A percentile compares a stretch with the other conserved stretches of the same genome.
Evolutionary conservation across 2,329 filamentous ascomycete species (phyloP).

Genomic region (Fusarium sp.): DNA sequence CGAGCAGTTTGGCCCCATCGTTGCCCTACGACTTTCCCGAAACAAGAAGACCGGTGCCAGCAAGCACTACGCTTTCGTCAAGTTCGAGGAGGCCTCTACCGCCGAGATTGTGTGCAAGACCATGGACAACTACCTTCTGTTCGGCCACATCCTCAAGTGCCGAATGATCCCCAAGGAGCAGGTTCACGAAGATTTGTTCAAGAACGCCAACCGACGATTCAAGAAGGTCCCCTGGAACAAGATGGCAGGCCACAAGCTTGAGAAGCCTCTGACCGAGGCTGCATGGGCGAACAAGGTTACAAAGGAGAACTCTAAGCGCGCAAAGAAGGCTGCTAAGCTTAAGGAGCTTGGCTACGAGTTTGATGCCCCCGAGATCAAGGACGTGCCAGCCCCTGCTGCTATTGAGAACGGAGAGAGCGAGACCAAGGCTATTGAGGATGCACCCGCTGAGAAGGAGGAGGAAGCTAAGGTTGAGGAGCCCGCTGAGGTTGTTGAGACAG

Average conservation of each 20-base stretch:
- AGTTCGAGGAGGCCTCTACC: constrained; percentile 82
- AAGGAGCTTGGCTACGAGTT: constrained; percentile 88
- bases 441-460: constrained; percentile 49
- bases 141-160: constrained; percentile 92
- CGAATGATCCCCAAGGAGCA: constrained; percentile 81
- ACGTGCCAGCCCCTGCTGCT: constrained; percentile 55
- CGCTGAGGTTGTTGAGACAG: constrained; percentile 38
- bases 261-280: constrained; percentile 77
- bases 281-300: constrained; percentile 82
- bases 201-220: constrained; percentile 90
- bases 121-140: constrained; percentile 98
- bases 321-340: constrained; percentile 77
- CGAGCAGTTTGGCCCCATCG: constrained; percentile 88
- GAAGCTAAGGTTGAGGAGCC: constrained; percentile 45
- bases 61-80: constrained; percentile 95
- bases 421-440: constrained; percentile 53
- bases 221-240: constrained; percentile 89
- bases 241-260: constrained; percentile 81
- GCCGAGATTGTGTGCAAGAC: constrained; percentile 93
- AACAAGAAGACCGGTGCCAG: constrained; percentile 92
- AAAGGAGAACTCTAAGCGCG: constrained; percentile 78
- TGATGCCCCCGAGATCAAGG: constrained; percentile 77
- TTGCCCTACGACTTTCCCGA: constrained; percentile 82
- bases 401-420: constrained; percentile 52
- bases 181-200: constrained; percentile 85